Conservation (phyloP, 257 asterid genomes). For the Gentiana straminea region DNA sequence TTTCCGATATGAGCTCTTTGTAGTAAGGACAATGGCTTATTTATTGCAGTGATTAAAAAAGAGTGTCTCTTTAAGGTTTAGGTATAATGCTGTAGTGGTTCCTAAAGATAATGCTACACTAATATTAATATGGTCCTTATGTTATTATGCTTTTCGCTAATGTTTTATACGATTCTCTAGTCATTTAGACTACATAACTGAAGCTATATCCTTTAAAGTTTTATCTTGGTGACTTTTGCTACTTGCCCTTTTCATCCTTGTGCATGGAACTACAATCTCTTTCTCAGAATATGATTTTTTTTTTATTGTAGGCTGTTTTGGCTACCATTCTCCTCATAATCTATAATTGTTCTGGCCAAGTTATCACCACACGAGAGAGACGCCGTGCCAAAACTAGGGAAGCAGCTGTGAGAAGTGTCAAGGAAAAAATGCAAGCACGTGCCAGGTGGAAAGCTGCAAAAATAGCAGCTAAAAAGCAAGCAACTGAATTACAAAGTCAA, state of each 20-base stretch:
- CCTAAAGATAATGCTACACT: too few species aligned
- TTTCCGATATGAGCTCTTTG: background rate
- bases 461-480: constrained; percentile 79
- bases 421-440: constrained; percentile 72
- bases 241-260: constrained; percentile 1
- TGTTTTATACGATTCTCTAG: too few species aligned
- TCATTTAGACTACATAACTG: too few species aligned
- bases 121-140: too few species aligned
- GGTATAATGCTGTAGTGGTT: too few species aligned
- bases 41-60: too few species aligned
- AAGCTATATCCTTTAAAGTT: too few species aligned
- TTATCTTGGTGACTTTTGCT: background rate
- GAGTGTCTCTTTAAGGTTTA: too few species aligned
- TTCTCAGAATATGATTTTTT: background rate
- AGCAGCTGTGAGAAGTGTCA: constrained; percentile 80
- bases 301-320: constrained; percentile 57
- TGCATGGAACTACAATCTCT: background rate
- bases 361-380: constrained; percentile 69
- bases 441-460: constrained; percentile 81
- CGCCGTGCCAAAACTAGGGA: constrained; percentile 81
- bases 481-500: constrained; percentile 50
- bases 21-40: too few species aligned
- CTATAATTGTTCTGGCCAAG: constrained; percentile 87
- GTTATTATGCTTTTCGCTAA: too few species aligned
- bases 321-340: constrained; percentile 66